These are phyloP conservation scores for Hypomyces perniciosus DNA, from an alignment of 2,329 filamentous ascomycete species.

Conservation along the genomic window DNA sequence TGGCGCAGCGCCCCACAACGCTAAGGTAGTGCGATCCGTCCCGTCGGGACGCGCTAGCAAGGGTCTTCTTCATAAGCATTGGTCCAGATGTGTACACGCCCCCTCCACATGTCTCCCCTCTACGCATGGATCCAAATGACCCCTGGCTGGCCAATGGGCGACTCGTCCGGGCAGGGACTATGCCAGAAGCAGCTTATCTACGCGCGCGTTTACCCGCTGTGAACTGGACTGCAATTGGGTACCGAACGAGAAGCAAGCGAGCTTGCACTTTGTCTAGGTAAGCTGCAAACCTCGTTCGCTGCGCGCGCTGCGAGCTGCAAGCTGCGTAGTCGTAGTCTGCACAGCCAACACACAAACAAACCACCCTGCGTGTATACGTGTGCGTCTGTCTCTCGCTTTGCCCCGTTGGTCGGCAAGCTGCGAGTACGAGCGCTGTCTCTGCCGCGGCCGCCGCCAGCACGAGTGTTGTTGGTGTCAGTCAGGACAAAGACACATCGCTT, in stretches of 20 bases:
- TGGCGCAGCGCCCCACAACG: conserved; percentile 16
- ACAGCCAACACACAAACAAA: conserved; percentile 22
- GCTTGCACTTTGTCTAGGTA: conserved; percentile 14
- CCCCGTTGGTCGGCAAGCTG: neutral
- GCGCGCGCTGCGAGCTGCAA: neutral
- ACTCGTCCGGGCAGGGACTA: conserved; percentile 18
- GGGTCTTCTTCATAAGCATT: conserved; percentile 15
- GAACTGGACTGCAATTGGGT: conserved; percentile 22
- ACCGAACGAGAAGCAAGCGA: conserved; percentile 26
- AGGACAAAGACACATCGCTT: neutral
- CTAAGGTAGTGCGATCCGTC: conserved; percentile 29
- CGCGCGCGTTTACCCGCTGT: conserved; percentile 27
- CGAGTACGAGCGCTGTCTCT: no score
- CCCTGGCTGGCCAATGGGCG: conserved; percentile 21
- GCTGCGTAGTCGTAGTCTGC: conserved; percentile 6
- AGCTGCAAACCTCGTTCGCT: conserved; percentile 8
- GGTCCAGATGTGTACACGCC: conserved; percentile 13
- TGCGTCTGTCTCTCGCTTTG: neutral
- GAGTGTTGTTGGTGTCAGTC: no score
- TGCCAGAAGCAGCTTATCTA: conserved; percentile 16
- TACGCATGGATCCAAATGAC: conserved; percentile 2
- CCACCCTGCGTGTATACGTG: conserved; percentile 7
- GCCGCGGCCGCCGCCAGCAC: no score
- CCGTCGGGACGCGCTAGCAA: conserved; percentile 32
- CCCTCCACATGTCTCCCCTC: conserved; percentile 7